These are phyloP conservation scores for Prillingera fragicola DNA, from an alignment of 1,284 basidiomycete genomes.

Conservation along the genomic window DNA sequence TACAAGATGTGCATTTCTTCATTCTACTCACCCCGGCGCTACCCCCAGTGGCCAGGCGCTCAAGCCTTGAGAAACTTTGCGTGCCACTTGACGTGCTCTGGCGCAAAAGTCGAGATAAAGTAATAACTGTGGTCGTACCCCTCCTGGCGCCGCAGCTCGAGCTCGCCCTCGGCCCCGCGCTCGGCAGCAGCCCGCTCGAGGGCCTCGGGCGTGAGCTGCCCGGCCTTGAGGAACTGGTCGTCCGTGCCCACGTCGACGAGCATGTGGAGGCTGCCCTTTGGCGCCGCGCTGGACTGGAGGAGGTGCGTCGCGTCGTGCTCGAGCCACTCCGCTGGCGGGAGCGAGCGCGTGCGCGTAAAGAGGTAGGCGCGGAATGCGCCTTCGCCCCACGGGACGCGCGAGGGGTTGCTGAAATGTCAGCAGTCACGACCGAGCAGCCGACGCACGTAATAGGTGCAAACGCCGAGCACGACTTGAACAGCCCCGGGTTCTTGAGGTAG, in stretches of 20 bases:
- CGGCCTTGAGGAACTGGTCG: slow-evolving; percentile 80
- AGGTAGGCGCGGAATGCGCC: slow-evolving; percentile 93
- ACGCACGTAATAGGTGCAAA: slow-evolving; percentile 74
- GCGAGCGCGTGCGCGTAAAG: slow-evolving; percentile 24
- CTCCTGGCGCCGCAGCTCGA: slow-evolving; percentile 72
- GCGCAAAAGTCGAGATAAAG: slow-evolving; percentile 69
- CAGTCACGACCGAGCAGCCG: not conserved
- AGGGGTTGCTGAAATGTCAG: slow-evolving; percentile 59
- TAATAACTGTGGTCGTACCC: slow-evolving; percentile 90
- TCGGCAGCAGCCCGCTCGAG: slow-evolving; percentile 67
- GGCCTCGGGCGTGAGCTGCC: slow-evolving; percentile 83
- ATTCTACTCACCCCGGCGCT: too few species aligned
- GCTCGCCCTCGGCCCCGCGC: slow-evolving; percentile 61
- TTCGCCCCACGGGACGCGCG: slow-evolving; percentile 80
- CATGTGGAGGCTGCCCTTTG: slow-evolving; percentile 63
- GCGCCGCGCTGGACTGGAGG: slow-evolving; percentile 54
- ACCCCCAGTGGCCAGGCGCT: too few species aligned
- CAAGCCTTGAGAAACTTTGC: slow-evolving; percentile 50
- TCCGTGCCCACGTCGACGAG: slow-evolving; percentile 79
- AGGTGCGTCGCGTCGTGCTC: slow-evolving; percentile 81
- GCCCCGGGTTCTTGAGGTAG: slow-evolving; percentile 66
- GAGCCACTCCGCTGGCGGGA: slow-evolving; percentile 52
- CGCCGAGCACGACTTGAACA: slow-evolving; percentile 83
- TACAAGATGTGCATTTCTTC: not conserved
- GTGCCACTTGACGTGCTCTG: slow-evolving; percentile 53